Evolutionary conservation across 805 yeast species (phyloP).

Genomic region (Ogataea paradorogensis): DNA sequence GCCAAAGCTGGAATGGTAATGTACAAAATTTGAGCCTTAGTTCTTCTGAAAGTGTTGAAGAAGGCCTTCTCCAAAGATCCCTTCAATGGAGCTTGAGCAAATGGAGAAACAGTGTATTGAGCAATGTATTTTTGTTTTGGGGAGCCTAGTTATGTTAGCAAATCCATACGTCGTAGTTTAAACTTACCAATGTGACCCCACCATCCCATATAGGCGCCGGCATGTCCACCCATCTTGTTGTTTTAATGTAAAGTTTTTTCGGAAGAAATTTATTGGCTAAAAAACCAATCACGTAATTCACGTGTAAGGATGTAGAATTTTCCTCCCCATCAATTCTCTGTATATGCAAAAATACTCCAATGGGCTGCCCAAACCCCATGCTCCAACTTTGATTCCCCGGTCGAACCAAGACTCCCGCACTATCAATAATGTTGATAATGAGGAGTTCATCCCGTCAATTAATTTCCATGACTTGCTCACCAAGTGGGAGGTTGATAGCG

Average conservation of each 20-base stretch:
- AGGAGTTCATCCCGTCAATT: conserved; percentile 27
- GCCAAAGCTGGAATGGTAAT: conserved; percentile 73
- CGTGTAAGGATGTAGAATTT: conserved; percentile 5
- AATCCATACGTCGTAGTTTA: neutral
- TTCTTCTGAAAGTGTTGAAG: conserved; percentile 94
- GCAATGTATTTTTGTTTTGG: conserved; percentile 85
- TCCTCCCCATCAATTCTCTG: neutral
- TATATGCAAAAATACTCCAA: conserved; percentile 12
- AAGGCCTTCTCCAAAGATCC: conserved; percentile 82
- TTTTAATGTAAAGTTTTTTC: conserved; percentile 10
- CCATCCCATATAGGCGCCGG: conserved; percentile 92
- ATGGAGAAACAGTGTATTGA: conserved; percentile 88
- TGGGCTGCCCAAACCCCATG: conserved; percentile 15
- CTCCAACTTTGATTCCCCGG: conserved; percentile 22
- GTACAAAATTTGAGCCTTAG: conserved; percentile 77
- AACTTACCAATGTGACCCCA: conserved; percentile 83
- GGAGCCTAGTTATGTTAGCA: conserved; percentile 38
- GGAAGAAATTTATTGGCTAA: conserved; percentile 9
- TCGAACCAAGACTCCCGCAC: conserved; percentile 19
- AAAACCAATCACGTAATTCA: neutral
- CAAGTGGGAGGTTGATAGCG: conserved; percentile 9
- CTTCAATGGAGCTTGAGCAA: conserved; percentile 88
- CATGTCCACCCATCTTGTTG: conserved; percentile 59
- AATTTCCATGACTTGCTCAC: conserved; percentile 23
- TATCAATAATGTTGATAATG: conserved; percentile 29